Evolutionary conservation across 371 early-diverging fungal genomes (phyloP).

Genomic region (Apophysomyces sp.): DNA sequence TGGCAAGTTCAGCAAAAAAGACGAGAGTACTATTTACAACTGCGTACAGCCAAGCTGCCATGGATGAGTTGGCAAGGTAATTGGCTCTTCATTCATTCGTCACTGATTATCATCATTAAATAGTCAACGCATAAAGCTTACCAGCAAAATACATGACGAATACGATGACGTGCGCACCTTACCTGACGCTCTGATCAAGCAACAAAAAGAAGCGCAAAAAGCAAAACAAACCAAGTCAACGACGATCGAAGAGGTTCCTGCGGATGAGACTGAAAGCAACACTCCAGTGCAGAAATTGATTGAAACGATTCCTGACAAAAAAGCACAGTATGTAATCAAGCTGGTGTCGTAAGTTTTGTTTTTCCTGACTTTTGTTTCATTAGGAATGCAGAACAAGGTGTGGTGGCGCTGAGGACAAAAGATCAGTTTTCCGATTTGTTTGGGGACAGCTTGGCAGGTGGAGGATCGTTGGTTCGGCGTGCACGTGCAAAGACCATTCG

Average conservation of each 20-base stretch:
- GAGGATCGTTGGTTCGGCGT: constrained; percentile 61
- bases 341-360: neutral
- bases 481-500: constrained; percentile 57
- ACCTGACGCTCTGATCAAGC: constrained; percentile 59
- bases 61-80: constrained; percentile 60
- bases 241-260: constrained; percentile 39
- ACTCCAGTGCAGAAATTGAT: constrained; percentile 38
- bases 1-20: constrained; percentile 52
- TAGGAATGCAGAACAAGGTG: constrained; percentile 33
- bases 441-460: constrained; percentile 38
- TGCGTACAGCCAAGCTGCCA: constrained; percentile 52
- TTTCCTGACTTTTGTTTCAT: constrained; percentile 4
- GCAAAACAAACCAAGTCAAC: constrained; percentile 37
- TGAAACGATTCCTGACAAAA: constrained; percentile 39
- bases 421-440: constrained; percentile 55
- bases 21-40: constrained; percentile 58
- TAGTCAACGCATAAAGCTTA: constrained; percentile 71
- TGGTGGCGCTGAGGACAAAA: constrained; percentile 45
- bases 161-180: constrained; percentile 66
- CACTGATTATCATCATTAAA: neutral
- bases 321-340: constrained; percentile 2
- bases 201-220: constrained; percentile 55
- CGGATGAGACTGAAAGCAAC: constrained; percentile 18
- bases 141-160: constrained; percentile 76
- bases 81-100: neutral